Percentiles rank a stretch among this genome's conserved stretches.
Conservation (phyloP, 352 stramenopile genomes). For the Phytophthora megakarya region DNA sequence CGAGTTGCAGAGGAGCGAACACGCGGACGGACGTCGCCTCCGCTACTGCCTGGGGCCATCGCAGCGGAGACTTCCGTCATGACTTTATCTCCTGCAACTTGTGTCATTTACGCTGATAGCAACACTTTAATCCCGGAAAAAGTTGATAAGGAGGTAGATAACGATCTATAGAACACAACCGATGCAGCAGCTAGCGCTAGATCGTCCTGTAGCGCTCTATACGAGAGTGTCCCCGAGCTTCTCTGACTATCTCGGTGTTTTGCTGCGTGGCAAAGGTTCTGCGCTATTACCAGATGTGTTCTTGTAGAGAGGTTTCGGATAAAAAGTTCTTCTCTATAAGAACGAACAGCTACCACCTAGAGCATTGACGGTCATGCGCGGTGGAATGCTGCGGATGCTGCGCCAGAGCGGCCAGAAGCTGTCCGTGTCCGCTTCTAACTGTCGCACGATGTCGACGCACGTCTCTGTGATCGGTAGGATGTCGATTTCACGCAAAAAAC, state of each 20-base stretch:
- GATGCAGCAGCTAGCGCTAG: not conserved
- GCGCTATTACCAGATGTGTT: constrained; percentile 33
- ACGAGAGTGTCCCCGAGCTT: constrained; percentile 6
- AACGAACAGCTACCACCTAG: constrained; percentile 5
- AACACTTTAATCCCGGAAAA: constrained; percentile 4
- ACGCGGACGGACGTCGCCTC: constrained; percentile 11
- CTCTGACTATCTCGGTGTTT: not conserved
- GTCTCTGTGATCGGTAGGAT: constrained; percentile 61
- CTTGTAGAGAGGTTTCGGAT: constrained; percentile 9
- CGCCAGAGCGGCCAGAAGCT: constrained; percentile 9
- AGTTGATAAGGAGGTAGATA: not conserved
- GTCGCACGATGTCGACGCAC: constrained; percentile 47
- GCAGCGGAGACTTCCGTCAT: constrained; percentile 29
- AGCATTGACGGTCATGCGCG: constrained; percentile 11
- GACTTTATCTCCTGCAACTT: constrained; percentile 33
- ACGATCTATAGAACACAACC: constrained; percentile 3
- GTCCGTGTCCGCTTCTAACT: not conserved
- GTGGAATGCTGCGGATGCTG: constrained; percentile 24
- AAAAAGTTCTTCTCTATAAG: not conserved
- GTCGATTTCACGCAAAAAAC: not conserved
- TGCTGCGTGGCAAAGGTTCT: constrained; percentile 17
- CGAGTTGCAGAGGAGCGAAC: constrained; percentile 27
- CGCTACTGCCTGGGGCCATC: constrained; percentile 26
- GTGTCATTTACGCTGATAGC: constrained; percentile 21
- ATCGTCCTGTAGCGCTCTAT: not conserved